Evolutionary conservation across 331 rosid species (phyloP).

Genomic region (Spiraea crenata): DNA sequence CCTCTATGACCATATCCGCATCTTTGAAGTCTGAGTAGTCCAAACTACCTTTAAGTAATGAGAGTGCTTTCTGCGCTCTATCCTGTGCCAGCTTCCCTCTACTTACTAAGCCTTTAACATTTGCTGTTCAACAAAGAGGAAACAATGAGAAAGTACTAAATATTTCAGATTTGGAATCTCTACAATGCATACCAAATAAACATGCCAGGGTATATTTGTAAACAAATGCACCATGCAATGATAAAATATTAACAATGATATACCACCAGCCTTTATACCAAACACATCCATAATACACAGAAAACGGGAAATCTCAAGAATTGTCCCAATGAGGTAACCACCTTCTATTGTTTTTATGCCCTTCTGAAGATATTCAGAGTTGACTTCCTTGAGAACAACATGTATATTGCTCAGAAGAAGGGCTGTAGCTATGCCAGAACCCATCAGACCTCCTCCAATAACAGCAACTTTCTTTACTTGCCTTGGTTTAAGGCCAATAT

Average conservation of each 20-base stretch:
- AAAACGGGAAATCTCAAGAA: not conserved
- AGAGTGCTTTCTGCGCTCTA: constrained; percentile 60
- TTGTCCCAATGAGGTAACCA: constrained; percentile 26
- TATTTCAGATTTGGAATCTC: not conserved
- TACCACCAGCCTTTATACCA: not conserved
- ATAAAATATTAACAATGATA: too few species aligned
- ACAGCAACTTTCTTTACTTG: constrained; percentile 81
- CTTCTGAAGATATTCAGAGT: constrained; percentile 70
- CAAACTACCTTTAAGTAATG: constrained; percentile 74
- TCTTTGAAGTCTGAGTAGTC: constrained; percentile 84
- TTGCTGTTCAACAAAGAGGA: constrained; percentile 48
- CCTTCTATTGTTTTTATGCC: constrained; percentile 79
- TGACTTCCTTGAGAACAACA: constrained; percentile 90
- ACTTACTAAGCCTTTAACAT: constrained; percentile 59
- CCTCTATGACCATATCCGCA: constrained; percentile 96
- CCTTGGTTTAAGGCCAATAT: constrained; percentile 90
- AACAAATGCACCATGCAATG: not conserved
- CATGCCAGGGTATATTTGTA: not conserved
- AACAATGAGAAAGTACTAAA: not conserved
- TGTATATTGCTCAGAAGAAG: constrained; percentile 67
- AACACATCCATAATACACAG: not conserved
- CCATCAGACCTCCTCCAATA: constrained; percentile 99
- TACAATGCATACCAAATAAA: not conserved
- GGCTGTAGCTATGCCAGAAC: constrained; percentile 97
- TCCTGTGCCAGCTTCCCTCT: constrained; percentile 66